A percentile compares a stretch with the other conserved stretches of the same genome.
phyloP scores from a whole-genome alignment of 768 basidiomycete species.

The Suillus hirtellus region DNA sequence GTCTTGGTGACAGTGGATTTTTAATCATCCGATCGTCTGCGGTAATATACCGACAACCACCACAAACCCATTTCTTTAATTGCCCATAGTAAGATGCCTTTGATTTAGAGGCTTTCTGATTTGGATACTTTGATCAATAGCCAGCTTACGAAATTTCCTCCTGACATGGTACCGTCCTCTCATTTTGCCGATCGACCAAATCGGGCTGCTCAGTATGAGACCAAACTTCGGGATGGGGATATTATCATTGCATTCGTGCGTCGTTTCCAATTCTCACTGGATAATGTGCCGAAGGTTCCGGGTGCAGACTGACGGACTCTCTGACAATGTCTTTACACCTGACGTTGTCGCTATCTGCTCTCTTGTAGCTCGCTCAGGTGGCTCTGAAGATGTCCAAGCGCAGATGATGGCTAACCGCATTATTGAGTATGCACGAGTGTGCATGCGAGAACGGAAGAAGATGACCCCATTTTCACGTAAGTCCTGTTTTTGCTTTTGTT shows the following conservation, averaged over 20 bases:
- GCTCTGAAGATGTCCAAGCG: conserved; percentile 59
- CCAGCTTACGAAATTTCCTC: conserved; percentile 38
- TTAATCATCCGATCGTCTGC: conserved; percentile 68
- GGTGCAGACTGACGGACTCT: conserved; percentile 52
- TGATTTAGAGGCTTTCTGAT: neutral
- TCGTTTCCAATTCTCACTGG: conserved; percentile 1
- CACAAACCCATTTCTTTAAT: conserved; percentile 36
- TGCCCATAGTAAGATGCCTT: conserved; percentile 30
- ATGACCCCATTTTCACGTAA: conserved; percentile 76
- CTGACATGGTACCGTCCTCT: conserved; percentile 11
- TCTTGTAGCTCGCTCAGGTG: conserved; percentile 56
- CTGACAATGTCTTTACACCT: conserved; percentile 61
- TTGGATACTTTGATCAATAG: conserved; percentile 17
- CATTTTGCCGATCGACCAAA: conserved; percentile 38
- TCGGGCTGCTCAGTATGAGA: conserved; percentile 46
- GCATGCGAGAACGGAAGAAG: conserved; percentile 66
- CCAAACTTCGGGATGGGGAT: conserved; percentile 52
- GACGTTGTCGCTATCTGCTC: conserved; percentile 74
- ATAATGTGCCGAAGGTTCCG: conserved; percentile 2
- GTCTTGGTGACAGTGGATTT: conserved; percentile 81
- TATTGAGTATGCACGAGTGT: conserved; percentile 65
- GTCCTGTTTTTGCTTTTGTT: conserved; percentile 24
- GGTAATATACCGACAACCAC: conserved; percentile 48
- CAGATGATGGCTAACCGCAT: conserved; percentile 73
- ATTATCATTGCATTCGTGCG: conserved; percentile 51